Evolutionary conservation across 441 rosid genomes (phyloP).

Genomic region (Syzygium malaccense): DNA sequence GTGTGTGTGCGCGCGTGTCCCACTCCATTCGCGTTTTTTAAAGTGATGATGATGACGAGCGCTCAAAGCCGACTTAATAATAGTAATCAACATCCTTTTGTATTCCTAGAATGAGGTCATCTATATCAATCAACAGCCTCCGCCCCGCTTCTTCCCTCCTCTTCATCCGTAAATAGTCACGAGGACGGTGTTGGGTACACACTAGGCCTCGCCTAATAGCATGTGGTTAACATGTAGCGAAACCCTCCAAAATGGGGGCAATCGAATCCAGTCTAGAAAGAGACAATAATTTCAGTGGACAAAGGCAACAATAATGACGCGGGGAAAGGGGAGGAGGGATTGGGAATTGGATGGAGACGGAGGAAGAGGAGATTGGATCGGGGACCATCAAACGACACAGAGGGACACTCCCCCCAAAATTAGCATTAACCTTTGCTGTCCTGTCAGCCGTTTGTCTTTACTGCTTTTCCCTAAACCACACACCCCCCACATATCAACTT

Average conservation of each 20-base stretch:
- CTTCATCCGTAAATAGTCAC: neutral
- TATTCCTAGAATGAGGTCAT: neutral
- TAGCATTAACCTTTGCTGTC: neutral
- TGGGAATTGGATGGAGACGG: neutral
- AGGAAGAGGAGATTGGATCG: neutral
- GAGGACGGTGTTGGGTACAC: neutral
- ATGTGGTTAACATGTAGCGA: neutral
- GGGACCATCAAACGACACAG: neutral
- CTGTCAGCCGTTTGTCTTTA: neutral
- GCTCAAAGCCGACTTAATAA: neutral
- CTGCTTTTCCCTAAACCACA: neutral
- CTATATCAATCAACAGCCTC: neutral
- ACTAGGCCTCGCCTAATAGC: neutral
- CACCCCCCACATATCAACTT: neutral
- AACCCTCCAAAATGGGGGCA: neutral
- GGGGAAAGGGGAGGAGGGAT: neutral
- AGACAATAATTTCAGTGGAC: neutral
- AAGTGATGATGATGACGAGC: neutral
- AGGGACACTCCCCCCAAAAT: neutral
- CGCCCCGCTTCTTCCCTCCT: too few relatives aligned
- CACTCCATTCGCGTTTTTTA: neutral
- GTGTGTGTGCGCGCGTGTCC: neutral
- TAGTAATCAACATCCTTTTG: too few relatives aligned
- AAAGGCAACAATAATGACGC: neutral
- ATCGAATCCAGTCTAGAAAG: neutral